Conservation (phyloP, 495 filamentous ascomycete genomes). For the Choiromyces venosus region DNA sequence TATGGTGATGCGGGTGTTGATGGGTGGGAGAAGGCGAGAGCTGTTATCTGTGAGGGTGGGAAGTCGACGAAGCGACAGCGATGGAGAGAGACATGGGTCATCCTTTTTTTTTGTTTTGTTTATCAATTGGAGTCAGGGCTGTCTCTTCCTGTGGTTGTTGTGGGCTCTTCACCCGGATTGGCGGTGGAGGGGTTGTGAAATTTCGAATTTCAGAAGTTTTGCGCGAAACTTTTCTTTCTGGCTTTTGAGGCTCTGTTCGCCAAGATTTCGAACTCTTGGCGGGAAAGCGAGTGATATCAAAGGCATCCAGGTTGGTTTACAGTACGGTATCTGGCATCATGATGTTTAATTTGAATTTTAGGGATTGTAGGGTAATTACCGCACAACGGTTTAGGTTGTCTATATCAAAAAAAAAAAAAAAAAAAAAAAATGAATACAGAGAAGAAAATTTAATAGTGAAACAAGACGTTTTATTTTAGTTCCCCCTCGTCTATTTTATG, state of each 20-base stretch:
- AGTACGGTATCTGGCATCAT: too few relatives aligned
- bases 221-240: not conserved
- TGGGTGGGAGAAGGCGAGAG: constrained; percentile 85
- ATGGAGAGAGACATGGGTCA: constrained; percentile 73
- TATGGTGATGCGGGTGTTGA: constrained; percentile 52
- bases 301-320: not conserved
- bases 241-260: not conserved
- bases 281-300: not conserved
- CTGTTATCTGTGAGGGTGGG: constrained; percentile 85
- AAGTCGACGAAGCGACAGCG: constrained; percentile 96
- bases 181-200: not conserved
- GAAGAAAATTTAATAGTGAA: not conserved
- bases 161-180: not conserved
- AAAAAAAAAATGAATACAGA: not conserved
- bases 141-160: not conserved
- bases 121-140: not conserved
- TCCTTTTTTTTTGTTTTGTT: constrained; percentile 7
- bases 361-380: not conserved
- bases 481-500: not conserved
- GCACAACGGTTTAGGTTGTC: not conserved
- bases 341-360: not conserved
- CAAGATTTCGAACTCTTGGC: not conserved
- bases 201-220: not conserved
- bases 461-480: not conserved
- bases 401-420: not conserved